Base-by-base conservation (phyloP, 2,329 filamentous ascomycete species). In the Fonsecaea nubica region DNA sequence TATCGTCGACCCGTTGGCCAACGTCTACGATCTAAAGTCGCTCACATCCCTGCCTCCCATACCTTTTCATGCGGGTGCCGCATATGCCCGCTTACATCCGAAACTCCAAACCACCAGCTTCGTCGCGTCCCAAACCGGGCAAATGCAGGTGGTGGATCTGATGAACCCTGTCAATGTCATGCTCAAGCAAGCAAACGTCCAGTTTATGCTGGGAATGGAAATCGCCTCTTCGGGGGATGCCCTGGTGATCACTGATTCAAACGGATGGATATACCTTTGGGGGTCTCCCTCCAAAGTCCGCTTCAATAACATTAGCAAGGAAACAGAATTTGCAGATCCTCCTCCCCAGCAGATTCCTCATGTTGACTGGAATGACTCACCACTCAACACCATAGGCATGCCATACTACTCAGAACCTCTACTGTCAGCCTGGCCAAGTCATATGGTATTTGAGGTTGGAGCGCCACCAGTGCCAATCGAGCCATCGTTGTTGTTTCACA, bases 41-140 rank as follows among this genome's bases (percentile, higher is more conserved):
- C 86, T 97, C 81, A 86, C 88, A 18, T 92, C 93, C 25, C 87
- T 97, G 76, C 90, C 92, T 4, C 95, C 95, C 0, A 94, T 99
- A 50, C 92, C 95, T 0, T 99, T 90, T 66, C 94, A 95, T 64
- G 90, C 93, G 2, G 93, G 95, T 9, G 95, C 94, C 42, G 94
- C 95, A 40, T 96, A 93, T 80, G 93, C 97, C 50, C 89, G 95
- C 65, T 95, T 99, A 91, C 95, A 99, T 77, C 95, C 96, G 1
- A 90, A 93, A 73, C 91, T 99, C 86, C 90, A 93, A 21, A 97
- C 95, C 0, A 98, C 96, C 0, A 94, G 92, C 74, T 93, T 99
- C 67, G 92, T 99, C 58, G 89, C 93, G 33, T 97, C 94, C 2
- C 92, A 96, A 74, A 91, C 88, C 52, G 95, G 96, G 0, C 93